Conservation (phyloP, 2,329 filamentous ascomycete species). For the Trichoderma brevicompactum region DNA sequence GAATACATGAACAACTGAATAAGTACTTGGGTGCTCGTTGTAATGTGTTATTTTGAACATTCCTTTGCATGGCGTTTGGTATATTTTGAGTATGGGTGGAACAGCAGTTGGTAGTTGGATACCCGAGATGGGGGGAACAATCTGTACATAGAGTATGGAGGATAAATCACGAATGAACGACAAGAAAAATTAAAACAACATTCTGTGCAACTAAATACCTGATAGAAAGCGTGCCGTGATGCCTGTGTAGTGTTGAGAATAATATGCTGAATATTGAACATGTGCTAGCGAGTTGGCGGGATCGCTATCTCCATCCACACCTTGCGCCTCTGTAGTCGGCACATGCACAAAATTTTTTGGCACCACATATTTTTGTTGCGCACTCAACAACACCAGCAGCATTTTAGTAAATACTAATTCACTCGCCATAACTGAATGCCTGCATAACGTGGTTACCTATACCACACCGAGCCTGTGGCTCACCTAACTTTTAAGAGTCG, state of each 20-base stretch:
- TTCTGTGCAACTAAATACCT: background rate
- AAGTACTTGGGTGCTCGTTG: constrained; percentile 6
- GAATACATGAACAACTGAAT: background rate
- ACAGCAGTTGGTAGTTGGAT: constrained; percentile 21
- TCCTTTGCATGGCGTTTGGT: constrained; percentile 29
- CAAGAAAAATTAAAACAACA: constrained; percentile 1
- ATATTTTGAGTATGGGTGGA: constrained; percentile 9
- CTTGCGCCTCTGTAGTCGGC: background rate
- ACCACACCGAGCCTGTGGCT: constrained; percentile 1
- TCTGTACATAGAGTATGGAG: constrained; percentile 27
- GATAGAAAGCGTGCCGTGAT: background rate
- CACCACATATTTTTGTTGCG: constrained; percentile 3
- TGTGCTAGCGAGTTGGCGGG: constrained; percentile 16
- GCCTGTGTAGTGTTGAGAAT: background rate
- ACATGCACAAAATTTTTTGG: constrained; percentile 19
- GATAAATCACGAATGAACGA: constrained; percentile 28
- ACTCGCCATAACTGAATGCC: background rate
- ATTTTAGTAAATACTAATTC: background rate
- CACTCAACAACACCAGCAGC: background rate
- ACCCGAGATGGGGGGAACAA: constrained; percentile 28
- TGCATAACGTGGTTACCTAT: background rate
- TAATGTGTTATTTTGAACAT: constrained; percentile 7
- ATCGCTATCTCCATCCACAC: background rate
- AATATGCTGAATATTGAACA: background rate
- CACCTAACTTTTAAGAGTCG: background rate